Evolutionary conservation across 2,329 filamentous ascomycete genomes (phyloP).

Genomic region (Paecilomyces sp.): DNA sequence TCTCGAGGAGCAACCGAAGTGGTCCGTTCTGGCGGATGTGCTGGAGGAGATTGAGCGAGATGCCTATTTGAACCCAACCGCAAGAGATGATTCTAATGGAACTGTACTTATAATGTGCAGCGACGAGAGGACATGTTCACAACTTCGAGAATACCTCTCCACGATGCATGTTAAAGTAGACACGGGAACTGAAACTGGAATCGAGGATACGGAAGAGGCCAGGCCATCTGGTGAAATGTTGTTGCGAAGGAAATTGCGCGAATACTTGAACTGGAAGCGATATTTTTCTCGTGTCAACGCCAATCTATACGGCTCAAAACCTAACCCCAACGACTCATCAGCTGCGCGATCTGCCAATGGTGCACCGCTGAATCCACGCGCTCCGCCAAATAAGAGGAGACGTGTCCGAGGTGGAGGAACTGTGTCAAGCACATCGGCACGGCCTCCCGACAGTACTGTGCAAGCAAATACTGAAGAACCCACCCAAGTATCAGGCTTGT

Average conservation of each 20-base stretch:
- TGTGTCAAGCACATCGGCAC: slow-evolving; percentile 50
- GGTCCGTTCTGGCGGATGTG: slow-evolving; percentile 80
- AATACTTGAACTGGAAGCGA: slow-evolving; percentile 84
- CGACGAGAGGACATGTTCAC: slow-evolving; percentile 75
- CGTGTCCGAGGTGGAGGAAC: slow-evolving; percentile 72
- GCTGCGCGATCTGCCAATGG: slow-evolving; percentile 14
- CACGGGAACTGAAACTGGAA: slow-evolving; percentile 31
- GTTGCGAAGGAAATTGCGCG: slow-evolving; percentile 80
- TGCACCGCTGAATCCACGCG: slow-evolving; percentile 34
- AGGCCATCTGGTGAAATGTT: slow-evolving; percentile 73
- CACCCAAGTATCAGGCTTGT: slow-evolving; percentile 69
- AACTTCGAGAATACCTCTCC: slow-evolving; percentile 84
- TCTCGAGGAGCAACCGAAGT: slow-evolving; percentile 92
- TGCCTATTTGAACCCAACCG: slow-evolving; percentile 70
- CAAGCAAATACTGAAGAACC: slow-evolving; percentile 71
- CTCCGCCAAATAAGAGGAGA: slow-evolving; percentile 77
- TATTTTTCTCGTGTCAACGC: slow-evolving; percentile 78
- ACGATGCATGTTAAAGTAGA: slow-evolving; percentile 68
- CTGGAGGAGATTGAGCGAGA: slow-evolving; percentile 90
- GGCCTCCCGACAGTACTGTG: slow-evolving; percentile 67
- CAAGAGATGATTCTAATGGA: slow-evolving; percentile 80
- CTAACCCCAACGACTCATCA: slow-evolving; percentile 15
- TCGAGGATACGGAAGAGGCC: slow-evolving; percentile 46
- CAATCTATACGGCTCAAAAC: slow-evolving; percentile 26
- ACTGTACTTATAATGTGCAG: slow-evolving; percentile 94